Conservation (phyloP, 1,139 yeast species). For the Hyphopichia wangnamkhiaoensis region DNA sequence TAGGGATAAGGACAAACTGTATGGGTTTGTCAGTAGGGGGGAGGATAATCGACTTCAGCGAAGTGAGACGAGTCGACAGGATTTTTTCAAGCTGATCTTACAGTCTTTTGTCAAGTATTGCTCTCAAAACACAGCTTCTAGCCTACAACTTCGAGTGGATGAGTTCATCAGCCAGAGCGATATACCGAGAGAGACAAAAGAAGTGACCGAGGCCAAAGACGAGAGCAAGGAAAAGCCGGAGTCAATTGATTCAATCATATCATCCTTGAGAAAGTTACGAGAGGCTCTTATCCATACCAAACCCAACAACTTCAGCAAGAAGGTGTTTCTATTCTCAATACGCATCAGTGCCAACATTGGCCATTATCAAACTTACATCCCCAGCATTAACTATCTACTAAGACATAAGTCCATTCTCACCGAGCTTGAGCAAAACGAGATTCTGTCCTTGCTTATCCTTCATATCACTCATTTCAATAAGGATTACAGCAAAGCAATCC, state of each 20-base stretch:
- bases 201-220: constrained; percentile 1
- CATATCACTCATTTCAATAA: constrained; percentile 51
- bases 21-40: constrained; percentile 61
- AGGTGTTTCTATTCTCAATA: constrained; percentile 53
- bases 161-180: constrained; percentile 13
- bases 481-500: constrained; percentile 37
- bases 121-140: constrained; percentile 18
- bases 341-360: constrained; percentile 48
- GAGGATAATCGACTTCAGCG: constrained; percentile 52
- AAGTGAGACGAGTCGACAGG: constrained; percentile 39
- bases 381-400: constrained; percentile 49
- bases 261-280: constrained; percentile 47
- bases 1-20: constrained; percentile 15
- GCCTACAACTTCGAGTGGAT: constrained; percentile 17
- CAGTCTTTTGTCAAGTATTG: constrained; percentile 30
- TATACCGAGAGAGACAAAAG: background rate
- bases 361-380: constrained; percentile 59
- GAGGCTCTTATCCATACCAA: constrained; percentile 49
- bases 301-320: constrained; percentile 42
- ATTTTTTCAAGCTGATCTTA: constrained; percentile 39
- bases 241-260: constrained; percentile 27
- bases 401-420: constrained; percentile 19
- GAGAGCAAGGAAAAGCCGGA: background rate
- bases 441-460: constrained; percentile 40
- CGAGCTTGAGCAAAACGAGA: constrained; percentile 36